Evolutionary conservation across 352 stramenopile species (phyloP).

Genomic region (Pythium volutum): DNA sequence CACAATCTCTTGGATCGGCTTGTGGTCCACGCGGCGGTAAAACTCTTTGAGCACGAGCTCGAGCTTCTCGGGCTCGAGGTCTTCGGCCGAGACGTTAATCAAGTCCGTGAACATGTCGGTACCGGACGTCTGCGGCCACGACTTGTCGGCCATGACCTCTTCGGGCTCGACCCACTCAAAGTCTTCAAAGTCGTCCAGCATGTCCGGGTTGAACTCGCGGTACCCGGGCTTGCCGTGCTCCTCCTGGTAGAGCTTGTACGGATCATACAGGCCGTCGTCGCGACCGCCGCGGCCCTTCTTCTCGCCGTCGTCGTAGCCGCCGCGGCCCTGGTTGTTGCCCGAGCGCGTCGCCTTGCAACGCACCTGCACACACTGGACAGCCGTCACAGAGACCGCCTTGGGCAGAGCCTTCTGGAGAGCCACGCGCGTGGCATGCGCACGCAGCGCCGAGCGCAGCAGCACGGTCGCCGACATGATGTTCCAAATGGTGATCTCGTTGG

Average conservation of each 20-base stretch:
- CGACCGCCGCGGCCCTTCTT: constrained; percentile 15
- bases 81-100: constrained; percentile 67
- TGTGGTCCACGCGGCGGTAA: constrained; percentile 77
- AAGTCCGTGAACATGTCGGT: constrained; percentile 80
- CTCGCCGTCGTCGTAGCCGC: background rate
- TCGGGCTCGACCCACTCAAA: constrained; percentile 74
- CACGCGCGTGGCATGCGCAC: constrained; percentile 18
- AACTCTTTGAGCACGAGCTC: constrained; percentile 66
- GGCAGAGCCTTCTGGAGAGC: constrained; percentile 4
- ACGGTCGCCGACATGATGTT: constrained; percentile 34
- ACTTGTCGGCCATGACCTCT: constrained; percentile 88
- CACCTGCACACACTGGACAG: constrained; percentile 8
- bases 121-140: constrained; percentile 75
- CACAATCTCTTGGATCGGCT: constrained; percentile 63
- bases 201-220: constrained; percentile 77
- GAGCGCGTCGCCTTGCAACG: constrained; percentile 18
- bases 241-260: constrained; percentile 83
- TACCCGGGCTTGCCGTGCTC: constrained; percentile 62
- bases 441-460: constrained; percentile 42
- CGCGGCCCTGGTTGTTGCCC: no score
- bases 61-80: constrained; percentile 56
- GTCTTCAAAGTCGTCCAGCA: constrained; percentile 49
- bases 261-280: constrained; percentile 63
- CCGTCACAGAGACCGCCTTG: background rate
- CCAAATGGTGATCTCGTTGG: background rate